Conservation (phyloP, 371 early-diverging fungal genomes). For the Funneliformis caledonium region DNA sequence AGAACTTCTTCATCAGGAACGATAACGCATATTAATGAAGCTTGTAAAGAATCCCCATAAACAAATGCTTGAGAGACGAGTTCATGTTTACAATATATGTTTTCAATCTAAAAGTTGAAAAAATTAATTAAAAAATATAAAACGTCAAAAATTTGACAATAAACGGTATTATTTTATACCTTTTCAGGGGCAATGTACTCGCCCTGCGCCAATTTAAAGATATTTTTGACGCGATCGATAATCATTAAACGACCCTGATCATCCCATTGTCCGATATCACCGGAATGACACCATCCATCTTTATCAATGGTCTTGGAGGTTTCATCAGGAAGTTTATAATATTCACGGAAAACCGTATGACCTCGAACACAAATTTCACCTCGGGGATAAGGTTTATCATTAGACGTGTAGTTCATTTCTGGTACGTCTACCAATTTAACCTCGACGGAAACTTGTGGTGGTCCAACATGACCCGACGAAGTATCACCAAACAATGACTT, state of each 20-base stretch:
- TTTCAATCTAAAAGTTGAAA: slow-evolving; percentile 72
- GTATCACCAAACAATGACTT: slow-evolving; percentile 63
- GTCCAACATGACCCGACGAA: slow-evolving; percentile 85
- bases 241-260: slow-evolving; percentile 76
- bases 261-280: slow-evolving; percentile 94
- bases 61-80: slow-evolving; percentile 84
- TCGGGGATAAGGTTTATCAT: slow-evolving; percentile 86
- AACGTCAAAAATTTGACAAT: neutral
- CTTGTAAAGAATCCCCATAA: slow-evolving; percentile 90
- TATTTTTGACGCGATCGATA: slow-evolving; percentile 98
- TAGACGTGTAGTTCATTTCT: slow-evolving; percentile 84
- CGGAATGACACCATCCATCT: slow-evolving; percentile 92
- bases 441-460: slow-evolving; percentile 73
- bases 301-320: slow-evolving; percentile 78
- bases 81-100: slow-evolving; percentile 71
- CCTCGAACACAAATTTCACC: slow-evolving; percentile 96
- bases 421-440: slow-evolving; percentile 92
- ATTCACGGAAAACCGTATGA: slow-evolving; percentile 80
- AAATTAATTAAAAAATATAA: neutral
- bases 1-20: slow-evolving; percentile 80
- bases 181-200: slow-evolving; percentile 99
- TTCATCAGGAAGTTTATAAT: slow-evolving; percentile 84
- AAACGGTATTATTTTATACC: neutral
- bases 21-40: slow-evolving; percentile 82
- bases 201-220: slow-evolving; percentile 94